phyloP scores from a whole-genome alignment of 352 stramenopile genomes.

The Pythium biforme region DNA sequence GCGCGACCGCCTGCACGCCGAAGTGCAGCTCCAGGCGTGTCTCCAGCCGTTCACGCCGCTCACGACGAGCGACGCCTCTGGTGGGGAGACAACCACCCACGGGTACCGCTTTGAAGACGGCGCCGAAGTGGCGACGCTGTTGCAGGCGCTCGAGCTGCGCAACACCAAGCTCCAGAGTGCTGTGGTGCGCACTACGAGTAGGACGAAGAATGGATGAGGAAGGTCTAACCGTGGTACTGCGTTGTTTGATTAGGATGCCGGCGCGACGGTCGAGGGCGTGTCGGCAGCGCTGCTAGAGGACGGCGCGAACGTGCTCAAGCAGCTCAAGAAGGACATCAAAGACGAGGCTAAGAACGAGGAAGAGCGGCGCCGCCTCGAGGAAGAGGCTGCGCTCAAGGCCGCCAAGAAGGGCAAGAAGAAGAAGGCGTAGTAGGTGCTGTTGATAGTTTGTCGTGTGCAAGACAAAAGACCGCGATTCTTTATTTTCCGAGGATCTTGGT shows the following conservation, averaged over 20 bases:
- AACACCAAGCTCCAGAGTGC: slow-evolving; percentile 52
- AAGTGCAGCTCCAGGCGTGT: slow-evolving; percentile 63
- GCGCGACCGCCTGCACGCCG: slow-evolving; percentile 58
- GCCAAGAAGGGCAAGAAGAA: slow-evolving; percentile 84
- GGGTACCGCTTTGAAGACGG: slow-evolving; percentile 59
- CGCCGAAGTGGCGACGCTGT: slow-evolving; percentile 42
- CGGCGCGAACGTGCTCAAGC: slow-evolving; percentile 51
- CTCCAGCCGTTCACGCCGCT: slow-evolving; percentile 45
- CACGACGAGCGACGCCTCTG: slow-evolving; percentile 26
- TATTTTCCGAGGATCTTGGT: slow-evolving; percentile 17
- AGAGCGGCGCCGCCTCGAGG: slow-evolving; percentile 63
- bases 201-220: no score
- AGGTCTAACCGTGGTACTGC: not conserved
- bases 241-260: slow-evolving; percentile 35
- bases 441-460: not conserved
- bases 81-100: slow-evolving; percentile 24
- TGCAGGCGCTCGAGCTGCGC: slow-evolving; percentile 65
- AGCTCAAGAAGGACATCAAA: slow-evolving; percentile 81
- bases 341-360: slow-evolving; percentile 78
- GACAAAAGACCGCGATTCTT: slow-evolving; percentile 32
- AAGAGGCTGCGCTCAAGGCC: slow-evolving; percentile 71
- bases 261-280: slow-evolving; percentile 46
- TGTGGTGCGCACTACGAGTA: slow-evolving; percentile 31
- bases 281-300: slow-evolving; percentile 59
- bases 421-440: slow-evolving; percentile 33